These are phyloP conservation scores for Schizophyllum amplum DNA, from an alignment of 1,284 basidiomycete genomes.

Conservation along the genomic window DNA sequence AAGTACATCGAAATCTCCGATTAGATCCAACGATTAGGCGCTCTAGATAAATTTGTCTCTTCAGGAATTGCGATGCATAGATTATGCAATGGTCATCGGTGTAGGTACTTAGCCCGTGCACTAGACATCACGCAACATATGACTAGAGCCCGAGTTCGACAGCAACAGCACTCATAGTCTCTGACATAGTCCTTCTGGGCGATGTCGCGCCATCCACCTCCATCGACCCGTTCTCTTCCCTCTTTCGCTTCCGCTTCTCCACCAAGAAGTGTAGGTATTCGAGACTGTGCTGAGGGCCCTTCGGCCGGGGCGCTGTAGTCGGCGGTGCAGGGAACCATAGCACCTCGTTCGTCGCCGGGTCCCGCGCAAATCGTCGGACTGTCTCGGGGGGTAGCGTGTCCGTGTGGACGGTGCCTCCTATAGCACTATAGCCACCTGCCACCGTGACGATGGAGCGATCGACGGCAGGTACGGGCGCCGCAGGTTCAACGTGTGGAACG, in stretches of 20 bases:
- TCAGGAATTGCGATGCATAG: no score
- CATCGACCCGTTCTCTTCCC: conserved; percentile 7
- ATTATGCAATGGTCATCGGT: no score
- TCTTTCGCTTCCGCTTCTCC: conserved; percentile 40
- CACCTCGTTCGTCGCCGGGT: conserved; percentile 72
- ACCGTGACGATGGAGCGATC: no score
- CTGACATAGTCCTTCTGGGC: neutral
- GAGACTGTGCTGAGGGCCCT: conserved; percentile 51
- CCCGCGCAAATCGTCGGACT: conserved; percentile 74
- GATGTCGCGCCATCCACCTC: neutral
- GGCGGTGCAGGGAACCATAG: conserved; percentile 86
- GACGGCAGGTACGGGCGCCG: no score
- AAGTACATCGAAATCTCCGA: conserved; percentile 18
- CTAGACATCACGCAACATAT: no score
- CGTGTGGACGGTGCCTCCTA: conserved; percentile 12
- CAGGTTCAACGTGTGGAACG: no score
- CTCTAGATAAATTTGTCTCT: conserved; percentile 1
- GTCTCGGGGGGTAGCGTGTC: conserved; percentile 63
- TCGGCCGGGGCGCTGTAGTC: conserved; percentile 48
- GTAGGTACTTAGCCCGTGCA: no score
- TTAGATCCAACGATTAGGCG: conserved; percentile 7
- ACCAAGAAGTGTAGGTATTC: conserved; percentile 65
- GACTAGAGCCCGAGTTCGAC: neutral
- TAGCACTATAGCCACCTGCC: no score
- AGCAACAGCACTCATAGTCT: neutral